Evolutionary conservation across 2,329 filamentous ascomycete genomes (phyloP), one percentile per base, ranked within the genome.

Genomic region (Ophiocordyceps sinensis): DNA sequence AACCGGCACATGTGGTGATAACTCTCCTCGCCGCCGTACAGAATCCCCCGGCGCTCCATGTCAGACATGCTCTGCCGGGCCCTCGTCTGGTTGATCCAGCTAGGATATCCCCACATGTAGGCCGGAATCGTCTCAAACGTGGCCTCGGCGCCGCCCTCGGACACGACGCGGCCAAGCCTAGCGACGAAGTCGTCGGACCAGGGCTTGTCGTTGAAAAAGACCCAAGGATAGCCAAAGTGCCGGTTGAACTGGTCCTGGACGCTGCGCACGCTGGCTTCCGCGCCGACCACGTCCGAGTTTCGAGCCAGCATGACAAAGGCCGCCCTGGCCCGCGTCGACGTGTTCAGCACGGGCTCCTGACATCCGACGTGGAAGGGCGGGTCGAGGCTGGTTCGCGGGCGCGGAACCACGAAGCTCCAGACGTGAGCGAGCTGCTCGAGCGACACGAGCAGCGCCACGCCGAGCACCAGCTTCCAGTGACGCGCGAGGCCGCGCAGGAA

Each of bases 1-100:
- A 34, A 39, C 19, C 38, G 38, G 19, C 38, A 34, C 38, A 34
- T 39, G 38, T 39, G 38, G 23, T 39, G 38, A 17, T 39, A 34
- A 19, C 29, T 34, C 30, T 39, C 38, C 8, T 39, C n/a, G 30
- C 38, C 38, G 13, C 29, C 38, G 21, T 34, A 39, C 38, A 14
- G 17, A 13, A 39, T 21, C 14, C 38, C 38, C 12, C 29, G 38
- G 12, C 13, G 26, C 29, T 39, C 17, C 29, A 39, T 34, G 2
- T 13, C 17, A 5, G 23, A 29, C 38, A 39, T 39, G 7, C 30
- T 15, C 19, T 21, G 21, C 17, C 38, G 29, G 5, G 38, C 29
- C 38, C 28, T 34, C 3, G 1, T n/a, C n/a, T 12, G 29, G 19
- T 39, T 29, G 30, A 39, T 15, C 38, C 38, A 39, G 30, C 26